Evolutionary conservation across 441 rosid genomes (phyloP).

Genomic region (Hura crepitans): DNA sequence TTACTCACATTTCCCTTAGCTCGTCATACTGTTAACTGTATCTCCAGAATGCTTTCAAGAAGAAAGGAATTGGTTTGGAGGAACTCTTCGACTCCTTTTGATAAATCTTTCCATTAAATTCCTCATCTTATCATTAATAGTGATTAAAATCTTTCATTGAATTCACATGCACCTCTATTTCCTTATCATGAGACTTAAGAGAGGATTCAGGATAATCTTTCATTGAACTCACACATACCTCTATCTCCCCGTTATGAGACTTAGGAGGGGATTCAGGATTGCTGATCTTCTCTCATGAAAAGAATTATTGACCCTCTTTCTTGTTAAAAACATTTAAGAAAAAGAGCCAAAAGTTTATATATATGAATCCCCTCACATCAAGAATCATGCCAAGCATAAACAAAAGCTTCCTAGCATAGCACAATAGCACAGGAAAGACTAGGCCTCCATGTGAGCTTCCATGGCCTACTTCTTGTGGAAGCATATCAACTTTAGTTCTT

Average conservation of each 20-base stretch:
- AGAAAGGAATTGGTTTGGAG: background rate
- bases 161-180: background rate
- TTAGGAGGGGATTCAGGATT: background rate
- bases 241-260: background rate
- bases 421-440: too few species aligned
- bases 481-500: too few species aligned
- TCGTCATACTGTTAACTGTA: background rate
- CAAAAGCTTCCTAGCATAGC: too few species aligned
- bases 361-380: background rate
- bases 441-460: too few species aligned
- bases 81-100: background rate
- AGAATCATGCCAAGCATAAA: background rate
- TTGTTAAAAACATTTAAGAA: background rate
- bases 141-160: background rate
- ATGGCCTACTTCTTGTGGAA: too few species aligned
- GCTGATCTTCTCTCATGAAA: background rate
- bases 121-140: background rate
- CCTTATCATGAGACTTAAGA: background rate
- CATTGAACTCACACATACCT: background rate
- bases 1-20: background rate
- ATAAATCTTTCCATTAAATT: background rate
- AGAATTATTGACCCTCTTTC: background rate
- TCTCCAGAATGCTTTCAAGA: background rate
- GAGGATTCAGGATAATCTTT: background rate
- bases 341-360: background rate